Conservation (phyloP, 2,329 filamentous ascomycete genomes). For the Fusarium duplospermum region DNA sequence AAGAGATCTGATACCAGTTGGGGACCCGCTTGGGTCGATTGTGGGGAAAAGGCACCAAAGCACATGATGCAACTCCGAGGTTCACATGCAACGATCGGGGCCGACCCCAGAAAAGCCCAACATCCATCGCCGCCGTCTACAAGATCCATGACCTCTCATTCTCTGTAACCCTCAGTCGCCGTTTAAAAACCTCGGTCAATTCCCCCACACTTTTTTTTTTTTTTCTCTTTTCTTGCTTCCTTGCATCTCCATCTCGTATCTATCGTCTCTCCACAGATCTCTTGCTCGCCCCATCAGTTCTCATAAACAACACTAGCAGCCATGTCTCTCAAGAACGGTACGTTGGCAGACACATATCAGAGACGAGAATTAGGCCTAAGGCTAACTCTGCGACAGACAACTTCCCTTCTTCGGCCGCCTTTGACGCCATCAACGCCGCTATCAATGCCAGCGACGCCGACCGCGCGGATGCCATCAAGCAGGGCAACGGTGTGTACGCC, state of each 20-base stretch:
- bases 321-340: conserved; percentile 83
- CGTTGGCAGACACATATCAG: conserved; percentile 40
- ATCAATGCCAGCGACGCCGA: conserved; percentile 77
- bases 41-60: conserved; percentile 17
- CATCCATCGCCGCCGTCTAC: background rate
- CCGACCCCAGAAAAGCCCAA: conserved; percentile 16
- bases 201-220: conserved; percentile 31
- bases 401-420: conserved; percentile 91
- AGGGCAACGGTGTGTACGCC: conserved; percentile 86
- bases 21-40: conserved; percentile 8
- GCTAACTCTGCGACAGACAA: conserved; percentile 63
- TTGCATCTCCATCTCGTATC: conserved; percentile 7
- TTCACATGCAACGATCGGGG: conserved; percentile 45
- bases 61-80: conserved; percentile 48
- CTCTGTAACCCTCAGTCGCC: conserved; percentile 2
- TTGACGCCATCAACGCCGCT: conserved; percentile 84
- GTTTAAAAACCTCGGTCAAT: conserved; percentile 39
- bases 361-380: background rate
- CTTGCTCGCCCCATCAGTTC: background rate
- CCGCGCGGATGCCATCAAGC: conserved; percentile 88
- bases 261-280: background rate
- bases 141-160: conserved; percentile 10
- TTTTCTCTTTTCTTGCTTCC: background rate
- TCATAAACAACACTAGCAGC: conserved; percentile 50
- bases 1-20: background rate